A percentile compares a stretch with the other conserved stretches of the same genome.
Evolutionary conservation across 2,329 filamentous ascomycete genomes (phyloP).

Genomic region (Neonectria neomacrospora): DNA sequence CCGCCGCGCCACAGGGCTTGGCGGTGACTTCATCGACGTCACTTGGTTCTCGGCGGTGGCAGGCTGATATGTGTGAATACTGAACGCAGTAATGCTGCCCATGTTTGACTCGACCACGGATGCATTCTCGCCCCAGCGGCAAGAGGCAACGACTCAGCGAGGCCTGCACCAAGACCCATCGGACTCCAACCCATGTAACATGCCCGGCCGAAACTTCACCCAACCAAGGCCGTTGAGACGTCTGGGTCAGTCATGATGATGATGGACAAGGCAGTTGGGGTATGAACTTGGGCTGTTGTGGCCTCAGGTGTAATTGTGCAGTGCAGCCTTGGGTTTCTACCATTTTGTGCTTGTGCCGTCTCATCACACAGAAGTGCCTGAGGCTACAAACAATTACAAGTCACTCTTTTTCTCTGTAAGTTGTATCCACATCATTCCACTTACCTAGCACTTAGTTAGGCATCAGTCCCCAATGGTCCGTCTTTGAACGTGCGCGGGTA

Average conservation of each 20-base stretch:
- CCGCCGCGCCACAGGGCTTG: slow-evolving; percentile 1
- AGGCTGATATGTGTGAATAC: background rate
- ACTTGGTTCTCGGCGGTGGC: background rate
- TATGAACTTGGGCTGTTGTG: no score
- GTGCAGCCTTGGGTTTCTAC: background rate
- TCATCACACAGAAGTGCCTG: background rate
- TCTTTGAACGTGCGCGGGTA: slow-evolving; percentile 11
- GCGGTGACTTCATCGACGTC: slow-evolving; percentile 3
- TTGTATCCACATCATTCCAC: background rate
- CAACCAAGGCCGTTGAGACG: background rate
- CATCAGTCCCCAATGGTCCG: slow-evolving; percentile 35
- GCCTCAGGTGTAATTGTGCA: background rate
- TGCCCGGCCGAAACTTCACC: background rate
- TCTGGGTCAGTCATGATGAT: background rate
- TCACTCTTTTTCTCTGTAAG: background rate
- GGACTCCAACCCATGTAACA: background rate
- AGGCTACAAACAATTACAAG: background rate
- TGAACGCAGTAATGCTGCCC: background rate
- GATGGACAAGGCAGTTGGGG: background rate
- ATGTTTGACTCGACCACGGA: background rate
- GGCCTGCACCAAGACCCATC: background rate
- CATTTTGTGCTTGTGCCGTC: background rate
- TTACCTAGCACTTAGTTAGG: background rate
- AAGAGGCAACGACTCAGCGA: background rate
- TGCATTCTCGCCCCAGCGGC: background rate